phyloP scores from a whole-genome alignment of 2,329 filamentous ascomycete species.

The Phialophora tarda region DNA sequence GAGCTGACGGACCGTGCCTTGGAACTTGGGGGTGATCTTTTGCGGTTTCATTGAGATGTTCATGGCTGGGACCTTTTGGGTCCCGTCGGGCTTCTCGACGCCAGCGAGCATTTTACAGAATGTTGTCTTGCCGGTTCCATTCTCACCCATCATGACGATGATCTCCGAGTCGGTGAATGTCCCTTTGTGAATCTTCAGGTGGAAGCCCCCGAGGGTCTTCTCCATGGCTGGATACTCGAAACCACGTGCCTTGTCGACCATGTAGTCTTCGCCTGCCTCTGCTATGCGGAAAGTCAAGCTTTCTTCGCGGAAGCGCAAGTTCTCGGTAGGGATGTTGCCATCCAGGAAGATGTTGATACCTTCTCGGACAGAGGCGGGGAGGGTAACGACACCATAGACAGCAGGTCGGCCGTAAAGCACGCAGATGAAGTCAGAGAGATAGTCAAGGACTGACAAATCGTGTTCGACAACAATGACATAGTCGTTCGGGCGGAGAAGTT shows the following conservation, averaged over 20 bases:
- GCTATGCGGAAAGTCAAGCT: constrained; percentile 93
- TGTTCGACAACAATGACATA: constrained; percentile 99
- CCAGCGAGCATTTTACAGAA: constrained; percentile 97
- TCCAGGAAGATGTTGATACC: constrained; percentile 99
- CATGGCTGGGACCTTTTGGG: constrained; percentile 82
- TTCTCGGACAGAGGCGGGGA: constrained; percentile 94
- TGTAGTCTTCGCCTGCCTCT: constrained; percentile 86
- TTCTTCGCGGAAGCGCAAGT: constrained; percentile 96
- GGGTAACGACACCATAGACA: constrained; percentile 95
- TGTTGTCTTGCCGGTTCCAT: constrained; percentile 98
- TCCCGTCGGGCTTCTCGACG: constrained; percentile 85
- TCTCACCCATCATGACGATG: constrained; percentile 99
- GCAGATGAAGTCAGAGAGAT: constrained; percentile 97
- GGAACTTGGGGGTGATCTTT: constrained; percentile 98
- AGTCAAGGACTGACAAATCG: constrained; percentile 97
- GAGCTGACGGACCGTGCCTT: constrained; percentile 92
- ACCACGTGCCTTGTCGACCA: constrained; percentile 79
- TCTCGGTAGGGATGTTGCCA: constrained; percentile 97
- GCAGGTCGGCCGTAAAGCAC: constrained; percentile 95
- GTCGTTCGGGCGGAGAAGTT: constrained; percentile 83
- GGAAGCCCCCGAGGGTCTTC: constrained; percentile 90
- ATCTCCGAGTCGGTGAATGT: constrained; percentile 98
- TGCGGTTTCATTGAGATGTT: constrained; percentile 99
- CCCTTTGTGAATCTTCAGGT: constrained; percentile 78
- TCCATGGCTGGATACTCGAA: constrained; percentile 90